Base-by-base conservation (phyloP, 2,329 filamentous ascomycete genomes). In the Dryadomyces quercus-mongolicae region DNA sequence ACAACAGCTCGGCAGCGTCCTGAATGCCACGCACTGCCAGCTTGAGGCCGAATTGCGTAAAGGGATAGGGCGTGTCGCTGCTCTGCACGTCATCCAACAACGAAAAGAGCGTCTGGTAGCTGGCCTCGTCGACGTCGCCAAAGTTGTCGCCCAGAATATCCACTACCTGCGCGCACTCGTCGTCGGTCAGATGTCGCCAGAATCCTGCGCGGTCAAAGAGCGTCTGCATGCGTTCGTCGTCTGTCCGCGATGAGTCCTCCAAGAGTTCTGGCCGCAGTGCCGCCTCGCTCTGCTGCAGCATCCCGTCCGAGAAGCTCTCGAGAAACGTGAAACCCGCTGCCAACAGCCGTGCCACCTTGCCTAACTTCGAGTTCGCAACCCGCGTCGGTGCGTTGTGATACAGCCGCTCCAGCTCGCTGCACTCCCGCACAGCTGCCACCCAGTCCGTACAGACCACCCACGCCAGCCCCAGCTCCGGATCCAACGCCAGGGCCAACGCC, bases 381-480 rank as follows among this genome's bases (percentile, higher is more conserved):
- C 16, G 21, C 18, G 81, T 72, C 0, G 71, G 65, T 0, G 75
- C 69, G 61, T 95, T 96, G 62, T 91, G 77, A 59, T 79, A 78
- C 12, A 95, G 75, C 5, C 82, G 72, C 67, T 98, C 93, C 16
- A 92, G 71, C 49, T 78, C 75, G 65, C 84, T 93, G 70, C 88
- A 95, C 62, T 85, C 81, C 58, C 92, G 78, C 52, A 97, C 77
- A 2, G 86, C 82, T 4, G 88, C 86, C 50, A 94, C 74, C 36
- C 85, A 82, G 67, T 96, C 91, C 1, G 91, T 83, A 62, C 89
- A 85, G 5, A 95, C 76, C 49, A 94, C 77, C 89, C 90, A 96
- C 1, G 88, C 80, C 71, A 91, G 78, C 51, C 85, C 83, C 10
- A 78, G 76, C 49, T 80, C 75, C 0, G 77, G 67, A 62, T 97